Evolutionary conservation across 352 stramenopile species (phyloP), one percentile per base, ranked within the genome.

Genomic region (Phytophthora idaei): DNA sequence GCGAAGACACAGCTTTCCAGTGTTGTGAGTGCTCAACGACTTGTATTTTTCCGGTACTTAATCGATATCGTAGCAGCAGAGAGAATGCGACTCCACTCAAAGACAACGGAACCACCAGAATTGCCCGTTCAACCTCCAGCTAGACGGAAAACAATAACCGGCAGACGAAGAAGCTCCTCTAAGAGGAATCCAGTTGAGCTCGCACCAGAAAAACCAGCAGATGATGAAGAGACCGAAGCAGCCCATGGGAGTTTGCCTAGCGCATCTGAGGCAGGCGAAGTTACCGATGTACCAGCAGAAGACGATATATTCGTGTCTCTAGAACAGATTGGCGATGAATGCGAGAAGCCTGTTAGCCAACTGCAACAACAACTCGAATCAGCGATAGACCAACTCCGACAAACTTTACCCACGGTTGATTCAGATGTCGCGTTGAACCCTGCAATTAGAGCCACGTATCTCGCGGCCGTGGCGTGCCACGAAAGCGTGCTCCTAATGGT

Each of bases 31-130:
- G 60, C 85, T 5, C 83, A 90, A 54, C 78, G 83, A 15, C 55
- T 92, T 25, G 64, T 89, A 6, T 89, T 81, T 47, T 88, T 87
- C 36, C 79, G 80, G 4, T 83, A 80, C 37, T 70, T 89, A 4
- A 65, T 87, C 10, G 59, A 83, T 6, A 60, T 74, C 21, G 57
- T 87, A 7, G 61, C 67, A 48, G 50, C 14, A 0, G 74, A 85
- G 57, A 57, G 68, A 32, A 50, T 32, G 21, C 60, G 55, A 52
- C 11, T 48, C 2, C 27, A 36, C 1, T 44, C 36, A 34, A 61
- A 71, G 8, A 32, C 55, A 44, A 44, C 58, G 2, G 42, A 61
- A 44, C 36, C 25, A 8, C 15, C 10, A 41, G 15, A 25, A 2
- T 3, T 59, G 11, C 28, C 12, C 21, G 39, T 50, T 8, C 15